Evolutionary conservation across 2,329 filamentous ascomycete genomes (phyloP).

Genomic region (Penicillium sp.): DNA sequence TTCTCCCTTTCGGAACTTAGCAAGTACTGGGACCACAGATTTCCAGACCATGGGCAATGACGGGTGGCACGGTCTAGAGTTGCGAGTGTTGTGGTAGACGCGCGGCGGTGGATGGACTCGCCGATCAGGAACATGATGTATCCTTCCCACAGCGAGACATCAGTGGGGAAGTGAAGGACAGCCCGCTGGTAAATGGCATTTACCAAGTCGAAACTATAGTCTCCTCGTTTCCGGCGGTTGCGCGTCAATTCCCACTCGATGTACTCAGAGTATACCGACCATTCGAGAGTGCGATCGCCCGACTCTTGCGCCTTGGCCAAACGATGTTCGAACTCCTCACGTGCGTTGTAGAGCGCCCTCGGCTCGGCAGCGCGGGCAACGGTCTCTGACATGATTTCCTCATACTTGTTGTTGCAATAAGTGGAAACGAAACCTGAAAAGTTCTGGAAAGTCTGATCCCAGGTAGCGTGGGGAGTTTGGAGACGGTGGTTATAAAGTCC

Average conservation of each 20-base stretch:
- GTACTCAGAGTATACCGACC: slow-evolving; percentile 61
- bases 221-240: slow-evolving; percentile 51
- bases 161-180: slow-evolving; percentile 66
- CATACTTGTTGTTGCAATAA: slow-evolving; percentile 53
- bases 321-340: slow-evolving; percentile 54
- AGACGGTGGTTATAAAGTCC: slow-evolving; percentile 54
- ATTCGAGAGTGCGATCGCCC: slow-evolving; percentile 53
- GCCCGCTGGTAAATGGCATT: slow-evolving; percentile 73
- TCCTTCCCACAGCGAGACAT: slow-evolving; percentile 77
- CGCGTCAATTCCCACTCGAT: slow-evolving; percentile 77
- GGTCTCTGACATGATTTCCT: slow-evolving; percentile 56
- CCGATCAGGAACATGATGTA: slow-evolving; percentile 69
- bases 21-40: slow-evolving; percentile 86
- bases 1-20: slow-evolving; percentile 76
- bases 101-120: slow-evolving; percentile 48
- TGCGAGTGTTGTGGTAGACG: slow-evolving; percentile 55
- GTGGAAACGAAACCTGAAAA: slow-evolving; percentile 59
- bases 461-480: slow-evolving; percentile 56
- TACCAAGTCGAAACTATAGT: slow-evolving; percentile 53
- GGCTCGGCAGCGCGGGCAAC: slow-evolving; percentile 50
- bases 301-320: slow-evolving; percentile 51
- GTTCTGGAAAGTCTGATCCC: slow-evolving; percentile 56
- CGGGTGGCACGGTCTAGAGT: slow-evolving; percentile 76
- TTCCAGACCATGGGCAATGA: slow-evolving; percentile 90
- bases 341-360: slow-evolving; percentile 52